Conservation (phyloP, 1,139 yeast species). For the Fermentozyma sake region DNA sequence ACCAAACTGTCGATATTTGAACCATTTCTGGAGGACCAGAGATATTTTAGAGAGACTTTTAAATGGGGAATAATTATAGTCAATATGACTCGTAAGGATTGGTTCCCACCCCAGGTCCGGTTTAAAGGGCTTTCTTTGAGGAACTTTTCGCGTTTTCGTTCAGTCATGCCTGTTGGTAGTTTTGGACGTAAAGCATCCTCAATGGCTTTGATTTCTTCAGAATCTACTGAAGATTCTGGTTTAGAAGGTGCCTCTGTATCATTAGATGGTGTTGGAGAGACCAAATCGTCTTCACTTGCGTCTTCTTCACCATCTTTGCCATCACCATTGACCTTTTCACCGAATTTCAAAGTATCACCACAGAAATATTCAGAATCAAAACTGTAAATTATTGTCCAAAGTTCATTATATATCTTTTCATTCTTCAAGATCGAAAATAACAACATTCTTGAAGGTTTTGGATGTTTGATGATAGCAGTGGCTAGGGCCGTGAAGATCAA, state of each 20-base stretch:
- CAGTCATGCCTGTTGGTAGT: slow-evolving; percentile 62
- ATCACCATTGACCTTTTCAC: slow-evolving; percentile 3
- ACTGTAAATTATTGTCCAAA: slow-evolving; percentile 29
- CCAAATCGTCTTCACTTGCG: slow-evolving; percentile 1
- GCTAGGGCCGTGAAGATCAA: slow-evolving; percentile 51
- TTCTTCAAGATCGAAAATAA: slow-evolving; percentile 51
- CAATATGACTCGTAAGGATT: slow-evolving; percentile 43
- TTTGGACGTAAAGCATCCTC: slow-evolving; percentile 34
- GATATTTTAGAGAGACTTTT: slow-evolving; percentile 31
- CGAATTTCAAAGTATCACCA: slow-evolving; percentile 15
- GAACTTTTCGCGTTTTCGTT: slow-evolving; percentile 53
- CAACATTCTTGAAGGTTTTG: slow-evolving; percentile 50
- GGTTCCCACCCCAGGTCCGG: slow-evolving; percentile 59
- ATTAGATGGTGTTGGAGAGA: slow-evolving; percentile 1
- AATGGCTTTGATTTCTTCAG: slow-evolving; percentile 16
- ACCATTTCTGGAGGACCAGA: slow-evolving; percentile 26
- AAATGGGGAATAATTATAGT: slow-evolving; percentile 39
- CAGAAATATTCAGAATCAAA: slow-evolving; percentile 25
- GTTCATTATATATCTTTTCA: slow-evolving; percentile 31
- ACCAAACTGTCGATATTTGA: slow-evolving; percentile 25
- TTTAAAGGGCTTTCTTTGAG: slow-evolving; percentile 47
- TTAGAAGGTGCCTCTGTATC: slow-evolving; percentile 1
- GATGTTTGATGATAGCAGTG: slow-evolving; percentile 45
- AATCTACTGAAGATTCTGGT: slow-evolving; percentile 2
- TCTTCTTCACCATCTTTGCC: slow-evolving; percentile 6